Base-by-base conservation (phyloP, 345 rosid species). In the Camelina hispida region DNA sequence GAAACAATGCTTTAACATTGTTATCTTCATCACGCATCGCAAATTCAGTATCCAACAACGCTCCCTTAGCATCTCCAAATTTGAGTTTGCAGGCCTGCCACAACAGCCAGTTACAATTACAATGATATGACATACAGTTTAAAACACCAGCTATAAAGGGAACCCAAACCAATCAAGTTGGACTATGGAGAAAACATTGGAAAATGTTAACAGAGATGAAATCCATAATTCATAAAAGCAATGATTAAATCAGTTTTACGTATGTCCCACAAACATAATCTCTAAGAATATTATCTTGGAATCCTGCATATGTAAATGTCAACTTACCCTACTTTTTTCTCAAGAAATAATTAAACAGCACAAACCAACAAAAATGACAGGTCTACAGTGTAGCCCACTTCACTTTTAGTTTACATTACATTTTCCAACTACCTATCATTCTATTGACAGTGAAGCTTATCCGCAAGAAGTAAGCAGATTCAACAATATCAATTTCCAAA, bases 1-100 rank as follows among this genome's bases (percentile, higher is more conserved):
- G 97, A 81, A 90, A 95, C 75, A 90, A 83, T 72, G 99, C 99
- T 86, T 95, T 90, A 50, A 81, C 96, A 81, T 87, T 90, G 81
- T 87, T 81, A 34, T 91, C 93, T 65, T 87, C 93, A 43, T 93
- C 97, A 37, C 98, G 93, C 78, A 93, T 85, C 11, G 97, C 99
- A 78, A 91, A 89, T 40, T 93, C 98, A 8, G 95, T 85, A 66
- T 91, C 97, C 78, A 87, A 66, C 66, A 93, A 80, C 0, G 98
- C 99, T 77, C 99, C 98, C 77, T 89, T 91, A 10, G 85, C 81
- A 77, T 93, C 99, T 42, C 93, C 95, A 18, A 91, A 64, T 80
- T 89, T 93, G 79, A 93, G 71, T 79, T 91, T 96, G 63, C 96
- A 89, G 61, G 97, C 98, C 99, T 96, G 75, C 35, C 78, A 42